Base-by-base conservation (phyloP, 352 stramenopile species). In the Phytophthora tubulina region DNA sequence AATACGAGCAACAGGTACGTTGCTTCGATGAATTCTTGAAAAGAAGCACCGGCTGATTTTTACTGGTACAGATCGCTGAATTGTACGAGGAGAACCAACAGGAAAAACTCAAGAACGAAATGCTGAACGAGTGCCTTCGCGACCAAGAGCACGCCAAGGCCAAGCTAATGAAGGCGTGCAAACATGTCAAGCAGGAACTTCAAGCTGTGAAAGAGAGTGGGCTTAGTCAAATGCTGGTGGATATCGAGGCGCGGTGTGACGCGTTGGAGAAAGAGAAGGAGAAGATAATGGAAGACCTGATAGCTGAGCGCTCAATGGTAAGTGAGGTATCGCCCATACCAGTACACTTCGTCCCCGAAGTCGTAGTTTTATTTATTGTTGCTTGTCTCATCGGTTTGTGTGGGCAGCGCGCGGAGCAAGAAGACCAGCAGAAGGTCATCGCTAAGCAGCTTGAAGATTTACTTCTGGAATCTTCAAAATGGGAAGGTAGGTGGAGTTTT, bases 91-190 rank as follows among this genome's bases (percentile, higher is more conserved):
- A 95, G 44, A 81, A 91, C 31, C 71, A 89, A 42, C 74, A 88
- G 44, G 83, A 93, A 56, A 92, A 90, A 57, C 70, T 88, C 32
- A 86, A 89, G 45, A 91, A 86, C 56, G 77, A 88, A 44, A 89
- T 90, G 84, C 62, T 95, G 41, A 76, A 36, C 32, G 84, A 88
- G 48, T 90, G 85, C 32, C 70, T 95, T 3, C 79, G 79, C 3
- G 82, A 93, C 31, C 84, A 93, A 39, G 93, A 95, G 49, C 72
- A 81, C 33, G 62, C 80, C n/a, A 95, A 92, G 44, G 27, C 67
- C 0, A 95, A 95, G 60, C 72, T 89, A 4, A 83, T 93, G 75
- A 92, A 92, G 42, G 86, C 83, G 27, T 92, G 85, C 68, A 93
- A 92, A 60, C 73, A 80, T 30, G 75, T 79, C 5, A 89, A 85